Percentiles rank a stretch among this genome's conserved stretches.
These are phyloP conservation scores for Neophaeococcomyces mojaviensis DNA, from an alignment of 2,329 filamentous ascomycete species.

Conservation along the genomic window DNA sequence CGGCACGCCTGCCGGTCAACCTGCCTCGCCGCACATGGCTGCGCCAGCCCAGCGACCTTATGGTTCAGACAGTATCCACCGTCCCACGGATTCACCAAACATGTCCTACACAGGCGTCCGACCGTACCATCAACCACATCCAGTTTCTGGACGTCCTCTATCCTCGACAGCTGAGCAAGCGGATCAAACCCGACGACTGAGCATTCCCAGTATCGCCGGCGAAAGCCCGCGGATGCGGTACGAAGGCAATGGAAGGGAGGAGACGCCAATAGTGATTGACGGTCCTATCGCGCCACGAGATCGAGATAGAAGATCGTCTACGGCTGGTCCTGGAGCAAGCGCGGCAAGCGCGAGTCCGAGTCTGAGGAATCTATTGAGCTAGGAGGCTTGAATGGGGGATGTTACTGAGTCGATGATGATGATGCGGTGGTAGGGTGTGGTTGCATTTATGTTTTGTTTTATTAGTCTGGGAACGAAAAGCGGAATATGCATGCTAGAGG, in stretches of 20 bases:
- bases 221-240: too few relatives aligned
- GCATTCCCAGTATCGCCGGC: too few relatives aligned
- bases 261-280: too few relatives aligned
- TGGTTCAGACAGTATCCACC: background rate
- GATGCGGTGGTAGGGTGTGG: background rate
- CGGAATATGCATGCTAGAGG: too few relatives aligned
- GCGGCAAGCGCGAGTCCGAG: conserved; percentile 72
- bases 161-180: background rate
- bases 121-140: background rate
- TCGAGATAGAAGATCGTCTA: conserved; percentile 2
- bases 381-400: conserved; percentile 17
- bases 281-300: background rate
- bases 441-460: background rate
- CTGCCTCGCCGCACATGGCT: conserved; percentile 4
- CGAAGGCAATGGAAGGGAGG: too few relatives aligned
- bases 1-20: background rate
- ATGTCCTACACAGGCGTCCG: background rate
- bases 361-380: conserved; percentile 65
- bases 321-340: conserved; percentile 54
- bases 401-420: background rate
- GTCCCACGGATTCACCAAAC: conserved; percentile 2
- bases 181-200: too few relatives aligned
- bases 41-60: background rate
- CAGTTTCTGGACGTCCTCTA: background rate
- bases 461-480: background rate